Evolutionary conservation across 2,329 filamentous ascomycete species (phyloP).

Genomic region (Bipolaris bicolor): DNA sequence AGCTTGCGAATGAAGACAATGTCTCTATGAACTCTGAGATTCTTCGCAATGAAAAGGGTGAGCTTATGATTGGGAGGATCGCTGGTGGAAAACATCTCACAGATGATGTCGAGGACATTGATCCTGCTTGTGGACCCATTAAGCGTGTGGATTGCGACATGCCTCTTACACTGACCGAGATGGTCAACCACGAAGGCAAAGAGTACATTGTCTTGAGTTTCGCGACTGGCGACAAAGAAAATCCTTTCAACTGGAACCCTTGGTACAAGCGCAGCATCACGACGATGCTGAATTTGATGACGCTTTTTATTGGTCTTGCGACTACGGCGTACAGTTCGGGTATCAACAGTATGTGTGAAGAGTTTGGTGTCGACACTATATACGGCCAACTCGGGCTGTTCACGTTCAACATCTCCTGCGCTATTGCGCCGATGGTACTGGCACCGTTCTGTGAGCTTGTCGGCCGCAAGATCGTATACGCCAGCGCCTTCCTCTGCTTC

Average conservation of each 20-base stretch:
- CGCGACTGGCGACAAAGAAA: conserved; percentile 34
- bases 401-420: conserved; percentile 37
- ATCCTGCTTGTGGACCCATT: conserved; percentile 33
- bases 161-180: conserved; percentile 36
- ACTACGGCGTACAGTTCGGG: conserved; percentile 38
- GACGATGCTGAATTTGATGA: conserved; percentile 39
- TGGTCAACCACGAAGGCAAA: conserved; percentile 32
- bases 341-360: conserved; percentile 36
- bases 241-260: conserved; percentile 38
- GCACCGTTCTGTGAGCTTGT: conserved; percentile 37
- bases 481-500: conserved; percentile 33
- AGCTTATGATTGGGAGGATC: conserved; percentile 29
- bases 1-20: conserved; percentile 11
- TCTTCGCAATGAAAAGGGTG: conserved; percentile 32
- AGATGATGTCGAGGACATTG: conserved; percentile 30
- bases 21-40: conserved; percentile 24
- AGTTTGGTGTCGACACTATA: conserved; percentile 32
- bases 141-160: conserved; percentile 36
- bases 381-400: conserved; percentile 35
- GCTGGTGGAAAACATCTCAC: conserved; percentile 33
- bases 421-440: conserved; percentile 35
- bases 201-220: conserved; percentile 36
- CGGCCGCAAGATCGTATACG: conserved; percentile 36
- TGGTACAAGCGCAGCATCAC: conserved; percentile 39
- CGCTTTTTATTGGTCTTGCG: conserved; percentile 35